Evolutionary conservation across 106 monocot genomes (phyloP), one percentile per base, ranked within the genome.

Genomic region (Apostasia shenzhenica): DNA sequence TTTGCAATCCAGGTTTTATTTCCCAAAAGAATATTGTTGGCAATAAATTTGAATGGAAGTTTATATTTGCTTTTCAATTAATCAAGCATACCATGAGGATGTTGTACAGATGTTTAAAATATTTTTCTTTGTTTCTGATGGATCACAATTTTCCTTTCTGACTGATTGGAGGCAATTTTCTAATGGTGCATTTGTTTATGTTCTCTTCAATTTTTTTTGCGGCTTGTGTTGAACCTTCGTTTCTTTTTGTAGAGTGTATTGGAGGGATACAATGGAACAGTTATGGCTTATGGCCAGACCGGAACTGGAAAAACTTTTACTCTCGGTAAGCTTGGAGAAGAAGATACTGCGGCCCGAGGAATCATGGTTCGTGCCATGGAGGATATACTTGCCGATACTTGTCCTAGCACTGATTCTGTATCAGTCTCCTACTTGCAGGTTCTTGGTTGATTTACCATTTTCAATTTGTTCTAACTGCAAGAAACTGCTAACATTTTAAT

Each of bases 341-440:
- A 92, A 79, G 89, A 97, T 61, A 81, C 78, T 70, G 88, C 97
- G 49, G 81, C 89, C 41, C 81, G 97, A 37, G 97, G 97, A 55
- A 97, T 97, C 54, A 97, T 97, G 97, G 92, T 92, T 8, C 92
- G 97, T 59, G 84, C 97, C 55, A 89, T 97, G 97, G 97, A 97
- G 77, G 97, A 92, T 75, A 97, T 97, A 75, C 82, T 97, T 66
- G 73, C 83, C 43, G 89, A 86, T 71, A 83, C 74, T 73, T 89
- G 81, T 69, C 82, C 83, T 41, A 83, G 83, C 58, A 77, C 71
- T 54, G 92, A 97, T 85, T 84, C 85, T 72, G 65, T 97, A 59
- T 92, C 84, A 45, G 86, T 97, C 75, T 97, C 97, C 14, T 97
- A 97, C 66, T 67, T 97, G 57, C 97, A 97, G 97, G 97, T 95